Percentiles rank a stretch among this genome's conserved stretches.
phyloP scores from a whole-genome alignment of 164 flowering plant species.

The Stephania yunnanensis region DNA sequence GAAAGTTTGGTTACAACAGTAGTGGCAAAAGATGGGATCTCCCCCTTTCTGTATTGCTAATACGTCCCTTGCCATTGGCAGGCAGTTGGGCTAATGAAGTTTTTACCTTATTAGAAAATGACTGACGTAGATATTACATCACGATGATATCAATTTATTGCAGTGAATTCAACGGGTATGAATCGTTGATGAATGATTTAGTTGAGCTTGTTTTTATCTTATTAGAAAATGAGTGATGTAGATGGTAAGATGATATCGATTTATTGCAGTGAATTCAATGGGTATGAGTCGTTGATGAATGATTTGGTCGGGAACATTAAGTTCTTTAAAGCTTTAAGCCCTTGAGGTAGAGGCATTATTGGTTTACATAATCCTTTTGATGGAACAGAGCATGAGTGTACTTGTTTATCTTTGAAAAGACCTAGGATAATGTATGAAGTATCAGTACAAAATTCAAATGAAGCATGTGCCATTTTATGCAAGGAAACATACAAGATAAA shows the following conservation, averaged over 20 bases:
- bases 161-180: background rate
- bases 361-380: no score
- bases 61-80: background rate
- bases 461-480: no score
- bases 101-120: background rate
- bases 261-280: background rate
- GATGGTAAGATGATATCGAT: background rate
- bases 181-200: background rate
- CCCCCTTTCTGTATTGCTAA: background rate
- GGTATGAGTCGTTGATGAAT: background rate
- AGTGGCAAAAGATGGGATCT: background rate
- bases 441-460: background rate
- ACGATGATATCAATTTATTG: background rate
- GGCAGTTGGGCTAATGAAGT: background rate
- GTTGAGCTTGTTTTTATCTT: background rate
- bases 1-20: background rate
- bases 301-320: background rate
- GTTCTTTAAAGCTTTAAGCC: background rate
- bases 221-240: background rate
- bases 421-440: background rate
- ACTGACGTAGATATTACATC: background rate
- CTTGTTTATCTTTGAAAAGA: background rate
- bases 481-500: no score
- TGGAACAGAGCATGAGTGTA: background rate
- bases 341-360: background rate